Base-by-base conservation (phyloP, 495 filamentous ascomycete species). In the Hypoxylon lenormandii region DNA sequence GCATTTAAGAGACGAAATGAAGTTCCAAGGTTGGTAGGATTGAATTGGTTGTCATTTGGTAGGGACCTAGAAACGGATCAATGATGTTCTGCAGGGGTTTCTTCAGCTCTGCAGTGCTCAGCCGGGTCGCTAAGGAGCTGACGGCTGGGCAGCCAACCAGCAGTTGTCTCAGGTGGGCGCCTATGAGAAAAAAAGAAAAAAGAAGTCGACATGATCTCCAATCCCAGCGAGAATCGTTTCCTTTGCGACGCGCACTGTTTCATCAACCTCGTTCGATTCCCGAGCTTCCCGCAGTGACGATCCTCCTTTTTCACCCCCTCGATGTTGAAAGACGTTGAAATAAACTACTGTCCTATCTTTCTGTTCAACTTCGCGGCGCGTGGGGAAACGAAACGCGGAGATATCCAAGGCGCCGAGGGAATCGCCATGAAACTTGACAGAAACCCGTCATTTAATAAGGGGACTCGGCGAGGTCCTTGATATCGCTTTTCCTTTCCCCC, bases 391-490 rank as follows among this genome's bases (percentile, higher is more conserved):
- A 61, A 22, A 15, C 72, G 60, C 45, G 65, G 57, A 15, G 37
- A 43, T 23, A 57, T 46, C 22, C 28, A 63, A 53, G 55, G 54
- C 65, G 40, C 64, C 26, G 30, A 56, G 21, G 66, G 58, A 66
- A 53, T 42, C 54, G 60, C 64, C 53, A 51, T 72, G 69, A 72
- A 73, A 72, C 72, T 58, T 38, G 23, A 28, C 15, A 16, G 64
- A 70, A 72, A 72, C 72, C 43, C 19, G 28, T 65, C 66, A 73
- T 73, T 64, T 70, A 47, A 66, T 38, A 53, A 55, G 45, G 55
- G 60, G 46, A 52, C 38, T 21, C 42, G 21, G 33, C 26, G 37
- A 33, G 16, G 49, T 58, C 46, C 63, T 58, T 43, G 51, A 58
- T 10, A 33, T 15, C 23, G n/a, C 47, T 15, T 22, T 7, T 30